phyloP scores from a whole-genome alignment of 2,329 filamentous ascomycete genomes.

The Cercospora berteroae region DNA sequence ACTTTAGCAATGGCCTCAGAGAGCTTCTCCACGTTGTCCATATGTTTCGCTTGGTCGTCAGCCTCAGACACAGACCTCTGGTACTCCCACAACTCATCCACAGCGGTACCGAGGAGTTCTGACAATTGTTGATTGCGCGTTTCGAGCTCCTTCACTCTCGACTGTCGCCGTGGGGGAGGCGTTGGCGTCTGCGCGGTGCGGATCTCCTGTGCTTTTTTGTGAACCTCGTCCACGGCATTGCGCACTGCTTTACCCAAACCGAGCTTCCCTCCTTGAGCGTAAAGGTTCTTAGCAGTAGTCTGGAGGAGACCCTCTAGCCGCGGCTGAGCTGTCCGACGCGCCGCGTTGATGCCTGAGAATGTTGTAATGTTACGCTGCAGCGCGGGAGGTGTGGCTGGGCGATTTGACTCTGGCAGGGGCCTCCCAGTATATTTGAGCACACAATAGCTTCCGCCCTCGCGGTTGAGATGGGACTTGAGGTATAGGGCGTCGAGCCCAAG shows the following conservation, averaged over 20 bases:
- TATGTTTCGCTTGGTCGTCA: conserved; percentile 28
- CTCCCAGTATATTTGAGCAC: conserved; percentile 67
- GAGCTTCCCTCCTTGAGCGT: conserved; percentile 71
- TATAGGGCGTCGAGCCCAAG: conserved; percentile 82
- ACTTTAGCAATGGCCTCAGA: conserved; percentile 52
- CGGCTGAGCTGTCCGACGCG: conserved; percentile 41
- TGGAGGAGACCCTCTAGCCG: conserved; percentile 68
- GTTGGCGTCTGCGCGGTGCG: conserved; percentile 48
- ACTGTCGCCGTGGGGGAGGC: conserved; percentile 40
- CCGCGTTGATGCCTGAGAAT: conserved; percentile 32
- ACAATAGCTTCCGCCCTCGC: conserved; percentile 61
- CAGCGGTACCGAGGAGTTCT: conserved; percentile 64
- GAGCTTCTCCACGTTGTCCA: conserved; percentile 42
- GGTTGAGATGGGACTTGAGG: conserved; percentile 63
- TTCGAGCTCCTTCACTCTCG: conserved; percentile 54
- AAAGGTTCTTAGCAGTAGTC: conserved; percentile 70
- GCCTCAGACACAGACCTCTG: conserved; percentile 50
- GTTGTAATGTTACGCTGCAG: conserved; percentile 38
- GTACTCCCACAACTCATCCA: conserved; percentile 61
- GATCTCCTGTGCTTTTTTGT: conserved; percentile 68
- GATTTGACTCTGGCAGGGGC: conserved; percentile 36
- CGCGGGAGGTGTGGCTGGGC: conserved; percentile 36
- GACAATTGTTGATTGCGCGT: conserved; percentile 65
- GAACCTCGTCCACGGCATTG: conserved; percentile 77
- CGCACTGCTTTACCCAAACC: conserved; percentile 77